Evolutionary conservation across 106 monocot species (phyloP), one percentile per base, ranked within the genome.

Genomic region (Chionographis japonica): DNA sequence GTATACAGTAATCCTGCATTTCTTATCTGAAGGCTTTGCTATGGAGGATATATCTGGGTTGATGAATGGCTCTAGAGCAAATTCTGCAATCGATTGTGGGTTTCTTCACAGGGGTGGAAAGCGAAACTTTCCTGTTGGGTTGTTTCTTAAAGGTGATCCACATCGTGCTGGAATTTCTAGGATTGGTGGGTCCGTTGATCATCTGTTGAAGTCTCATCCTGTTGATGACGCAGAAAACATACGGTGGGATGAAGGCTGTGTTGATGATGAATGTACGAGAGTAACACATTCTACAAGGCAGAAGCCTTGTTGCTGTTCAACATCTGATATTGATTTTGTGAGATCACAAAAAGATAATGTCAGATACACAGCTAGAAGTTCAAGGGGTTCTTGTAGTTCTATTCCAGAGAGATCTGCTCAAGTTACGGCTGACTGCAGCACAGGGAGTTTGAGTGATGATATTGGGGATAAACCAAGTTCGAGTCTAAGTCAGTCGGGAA

Each of bases 1-100:
- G 65, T 92, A 90, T 85, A 87, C 86, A 57, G 97, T 92, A 52
- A 87, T 98, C 63, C 92, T 98, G 38, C 84, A 90, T 85, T 84
- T 98, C 69, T 64, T 98, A 63, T 98, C 97, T 65, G 97, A 98
- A 85, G 97, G 97, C 51, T 81, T 80, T 69, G 27, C 78, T 35
- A 51, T 81, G 68, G 70, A 81, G 42, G 72, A 66, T 18, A 65
- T 70, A 52, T 78, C 61, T 72, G 80, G 42, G 17, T 67, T 56
- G 58, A 35, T 69, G 10, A 62, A 77, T 38, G 78, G 74, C 50
- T 82, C 77, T 40, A 60, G 68, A 70, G 14, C 50, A 41, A 62
- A 68, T 59, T 19, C 43, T 68, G 66, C 37, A 62, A 61, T 46
- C 71, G 54, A 56, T 58, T 67, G 13, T 69, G 92, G 89, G 60